Evolutionary conservation across 78 protist genomes (phyloP), one percentile per base, ranked within the genome.

Genomic region (Tieghemostelium lacteum): DNA sequence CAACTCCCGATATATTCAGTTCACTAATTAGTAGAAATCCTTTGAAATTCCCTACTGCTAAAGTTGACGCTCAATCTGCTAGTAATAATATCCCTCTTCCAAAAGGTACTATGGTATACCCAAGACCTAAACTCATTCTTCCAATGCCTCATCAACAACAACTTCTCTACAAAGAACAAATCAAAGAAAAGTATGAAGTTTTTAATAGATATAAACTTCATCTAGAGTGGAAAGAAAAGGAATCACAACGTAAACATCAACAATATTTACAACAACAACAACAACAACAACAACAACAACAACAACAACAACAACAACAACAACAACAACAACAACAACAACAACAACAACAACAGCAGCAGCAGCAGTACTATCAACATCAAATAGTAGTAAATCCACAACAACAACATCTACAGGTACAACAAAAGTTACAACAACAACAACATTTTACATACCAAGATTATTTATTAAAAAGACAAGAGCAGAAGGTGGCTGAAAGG

Each of bases 11-110:
- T 10, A 77, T 77, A 49, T 20, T 69, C 12, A 37, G 50, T 28
- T 77, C 39, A 26, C 42, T 77, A 40, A 54, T 65, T 36, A n/a
- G 24, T 2, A 42, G 87, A 65, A n/a, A n/a, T n/a, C 86, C 86
- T 33, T 24, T 52, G 2, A 75, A 75, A 63, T n/a, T 49, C 8
- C n/a, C 85, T 5, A 58, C 16, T 58, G n/a, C 16, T 58, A 58
- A 22, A n/a, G n/a, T n/a, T 58, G 29, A 22, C n/a, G n/a, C 1
- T 7, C 20, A 64, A 36, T n/a, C 19, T 28, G 34, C 29, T 64
- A 65, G 36, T 24, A 36, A 22, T 10, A 64, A 36, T 64, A 22
- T 16, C 8, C 54, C 54, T 49, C 8, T 8, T 49, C 54, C 8
- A 49, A 49, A 49, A 49, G 54, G 12, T 16, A 49, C 54, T 49